Base-by-base conservation (phyloP, 768 basidiomycete genomes). In the Chiua virens region DNA sequence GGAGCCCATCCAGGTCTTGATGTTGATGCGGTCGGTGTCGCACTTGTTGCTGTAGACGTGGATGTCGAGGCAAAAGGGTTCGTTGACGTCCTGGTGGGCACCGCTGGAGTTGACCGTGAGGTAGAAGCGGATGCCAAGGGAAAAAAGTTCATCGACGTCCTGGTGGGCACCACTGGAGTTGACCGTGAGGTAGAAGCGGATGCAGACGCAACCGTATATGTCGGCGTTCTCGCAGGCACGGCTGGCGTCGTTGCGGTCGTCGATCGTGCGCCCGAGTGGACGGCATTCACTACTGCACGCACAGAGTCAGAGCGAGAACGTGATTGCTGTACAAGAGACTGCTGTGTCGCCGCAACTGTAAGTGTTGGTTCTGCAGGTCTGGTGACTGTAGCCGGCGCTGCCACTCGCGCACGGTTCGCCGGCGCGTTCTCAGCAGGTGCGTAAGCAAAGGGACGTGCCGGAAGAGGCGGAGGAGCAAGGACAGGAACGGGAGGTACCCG, bases 401-500 rank as follows among this genome's bases (percentile, higher is more conserved):
- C 8, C 28, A 8, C 10, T 28, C 10, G 28, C 10, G 28, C 28
- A 2, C 28, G 28, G 10, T 28, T 28, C 28, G 28, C 28, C 28
- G 28, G 28, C 8, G 8, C 28, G 28, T n/a, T n/a, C n/a, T 28
- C 10, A 28, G 28, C 28, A 2, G 28, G 28, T 28, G 2, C 2
- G 10, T 28, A 28, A 28, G 8, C 28, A 28, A 28, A 4, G 2
- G 28, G 28, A 28, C 28, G 28, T 11, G 28, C 28, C 28, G 28
- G 28, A 28, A 23, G 4, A 10, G 45, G 49, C 13, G 27, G 28
- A 15, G 48, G 51, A 4, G 21, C 39, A 14, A 45, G 32, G 5
- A 18, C 37, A 10, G 50, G 45, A 21, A 20, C 50, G 23, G 44
- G 54, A 44, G n/a, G 47, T 11, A 27, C 46, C 18, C 20, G 48